Evolutionary conservation across 257 asterid species (phyloP).

Genomic region (Fraxinus cuspidata): DNA sequence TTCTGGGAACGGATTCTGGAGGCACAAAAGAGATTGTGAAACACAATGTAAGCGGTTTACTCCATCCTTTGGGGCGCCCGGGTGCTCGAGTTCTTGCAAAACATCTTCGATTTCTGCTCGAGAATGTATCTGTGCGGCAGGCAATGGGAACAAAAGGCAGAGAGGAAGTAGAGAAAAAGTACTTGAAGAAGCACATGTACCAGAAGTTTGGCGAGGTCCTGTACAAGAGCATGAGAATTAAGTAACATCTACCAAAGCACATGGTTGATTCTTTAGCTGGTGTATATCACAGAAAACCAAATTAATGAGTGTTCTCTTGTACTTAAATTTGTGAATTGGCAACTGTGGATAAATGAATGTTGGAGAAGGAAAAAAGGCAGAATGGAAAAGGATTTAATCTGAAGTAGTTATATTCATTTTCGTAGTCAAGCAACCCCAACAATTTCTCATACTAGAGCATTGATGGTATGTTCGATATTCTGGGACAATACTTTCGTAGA

Average conservation of each 20-base stretch:
- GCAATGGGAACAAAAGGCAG: slow-evolving; percentile 82
- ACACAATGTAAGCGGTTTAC: slow-evolving; percentile 76
- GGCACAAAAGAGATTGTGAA: slow-evolving; percentile 91
- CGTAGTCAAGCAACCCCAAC: background rate
- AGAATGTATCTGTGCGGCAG: slow-evolving; percentile 57
- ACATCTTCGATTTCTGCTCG: slow-evolving; percentile 63
- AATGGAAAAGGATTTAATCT: background rate
- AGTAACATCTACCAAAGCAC: slow-evolving; percentile 36
- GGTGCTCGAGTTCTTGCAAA: slow-evolving; percentile 69
- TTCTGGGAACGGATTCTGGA: slow-evolving; percentile 91
- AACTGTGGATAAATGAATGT: background rate
- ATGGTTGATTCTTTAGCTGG: slow-evolving; percentile 27
- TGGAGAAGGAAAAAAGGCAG: background rate
- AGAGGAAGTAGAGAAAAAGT: slow-evolving; percentile 80
- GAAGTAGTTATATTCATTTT: too few species aligned
- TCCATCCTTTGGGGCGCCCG: slow-evolving; percentile 84
- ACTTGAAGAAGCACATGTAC: slow-evolving; percentile 84
- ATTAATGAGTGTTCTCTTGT: background rate
- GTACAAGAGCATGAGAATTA: slow-evolving; percentile 80
- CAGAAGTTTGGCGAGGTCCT: slow-evolving; percentile 90
- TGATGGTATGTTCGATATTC: too few species aligned
- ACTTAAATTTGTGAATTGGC: background rate
- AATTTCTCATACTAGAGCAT: background rate
- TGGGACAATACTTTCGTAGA: too few species aligned
- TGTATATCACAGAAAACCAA: background rate